A percentile compares a stretch with the other conserved stretches of the same genome.
phyloP scores from a whole-genome alignment of 257 asterid genomes.

The Solanum sejunctum region DNA sequence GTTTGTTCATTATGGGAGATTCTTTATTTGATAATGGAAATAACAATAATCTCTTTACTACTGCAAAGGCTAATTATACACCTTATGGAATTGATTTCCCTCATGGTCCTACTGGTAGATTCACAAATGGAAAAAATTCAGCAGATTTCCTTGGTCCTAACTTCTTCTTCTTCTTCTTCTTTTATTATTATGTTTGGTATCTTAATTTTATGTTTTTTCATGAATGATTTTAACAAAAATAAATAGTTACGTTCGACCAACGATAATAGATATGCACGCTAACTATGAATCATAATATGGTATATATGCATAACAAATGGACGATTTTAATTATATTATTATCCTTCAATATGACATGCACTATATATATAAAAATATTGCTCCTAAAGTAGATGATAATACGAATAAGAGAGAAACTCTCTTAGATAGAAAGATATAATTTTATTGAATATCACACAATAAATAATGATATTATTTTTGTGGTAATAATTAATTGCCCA shows the following conservation, averaged over 20 bases:
- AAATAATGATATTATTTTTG: background rate
- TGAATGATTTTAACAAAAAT: background rate
- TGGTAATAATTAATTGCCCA: background rate
- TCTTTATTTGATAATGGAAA: conserved; percentile 49
- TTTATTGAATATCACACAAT: background rate
- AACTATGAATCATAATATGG: background rate
- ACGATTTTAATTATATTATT: background rate
- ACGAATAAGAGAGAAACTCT: background rate
- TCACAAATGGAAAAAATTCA: conserved; percentile 23
- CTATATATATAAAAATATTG: background rate
- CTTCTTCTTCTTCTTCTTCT: background rate
- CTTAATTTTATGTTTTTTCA: background rate
- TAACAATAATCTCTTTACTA: conserved; percentile 24
- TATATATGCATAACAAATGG: background rate
- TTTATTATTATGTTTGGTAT: background rate
- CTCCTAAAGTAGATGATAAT: background rate
- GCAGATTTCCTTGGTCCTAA: conserved; percentile 29
- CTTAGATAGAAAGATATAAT: background rate
- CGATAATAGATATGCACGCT: too few species aligned
- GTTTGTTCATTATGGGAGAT: conserved; percentile 37
- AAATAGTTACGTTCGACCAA: background rate
- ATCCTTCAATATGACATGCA: background rate
- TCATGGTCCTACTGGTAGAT: conserved; percentile 39
- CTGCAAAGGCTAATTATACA: conserved; percentile 30
- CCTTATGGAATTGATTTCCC: conserved; percentile 58